phyloP scores from a whole-genome alignment of 2,329 filamentous ascomycete species.

The Alternaria consortialis region DNA sequence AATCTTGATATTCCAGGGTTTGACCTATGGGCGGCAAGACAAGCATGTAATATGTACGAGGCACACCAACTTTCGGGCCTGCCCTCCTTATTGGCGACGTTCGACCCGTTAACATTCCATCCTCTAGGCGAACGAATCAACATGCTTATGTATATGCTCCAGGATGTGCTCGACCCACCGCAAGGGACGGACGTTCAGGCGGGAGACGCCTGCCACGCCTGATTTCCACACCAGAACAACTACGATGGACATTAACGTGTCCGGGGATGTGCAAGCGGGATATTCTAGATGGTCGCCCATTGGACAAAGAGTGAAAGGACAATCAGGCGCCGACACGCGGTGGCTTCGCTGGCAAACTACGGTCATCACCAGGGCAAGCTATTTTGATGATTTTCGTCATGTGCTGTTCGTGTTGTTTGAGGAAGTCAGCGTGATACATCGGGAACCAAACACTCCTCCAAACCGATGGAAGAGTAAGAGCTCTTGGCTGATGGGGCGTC shows the following conservation, averaged over 20 bases:
- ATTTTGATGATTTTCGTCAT: slow-evolving; percentile 26
- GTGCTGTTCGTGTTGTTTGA: slow-evolving; percentile 21
- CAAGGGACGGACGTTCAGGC: slow-evolving; percentile 24
- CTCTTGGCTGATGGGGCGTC: slow-evolving; percentile 24
- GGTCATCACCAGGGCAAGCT: slow-evolving; percentile 22
- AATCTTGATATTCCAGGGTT: slow-evolving; percentile 14
- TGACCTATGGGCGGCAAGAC: slow-evolving; percentile 18
- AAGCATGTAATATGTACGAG: slow-evolving; percentile 33
- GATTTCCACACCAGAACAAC: slow-evolving; percentile 17
- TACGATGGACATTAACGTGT: slow-evolving; percentile 8
- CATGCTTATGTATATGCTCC: slow-evolving; percentile 15
- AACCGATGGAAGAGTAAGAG: slow-evolving; percentile 12
- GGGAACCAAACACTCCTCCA: slow-evolving; percentile 19
- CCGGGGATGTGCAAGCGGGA: slow-evolving; percentile 1
- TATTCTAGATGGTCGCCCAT: slow-evolving; percentile 2
- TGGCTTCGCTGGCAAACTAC: slow-evolving; percentile 20
- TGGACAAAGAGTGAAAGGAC: slow-evolving; percentile 17
- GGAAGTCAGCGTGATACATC: slow-evolving; percentile 32
- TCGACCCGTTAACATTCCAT: slow-evolving; percentile 21
- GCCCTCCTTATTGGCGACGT: slow-evolving; percentile 27
- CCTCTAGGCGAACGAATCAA: slow-evolving; percentile 36
- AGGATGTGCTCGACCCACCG: slow-evolving; percentile 21
- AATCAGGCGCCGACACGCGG: slow-evolving; percentile 16
- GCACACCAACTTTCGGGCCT: slow-evolving; percentile 17
- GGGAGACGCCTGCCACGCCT: slow-evolving; percentile 23